phyloP scores from a whole-genome alignment of 495 filamentous ascomycete species.

The Pseudoneurospora amorphoporcata region DNA sequence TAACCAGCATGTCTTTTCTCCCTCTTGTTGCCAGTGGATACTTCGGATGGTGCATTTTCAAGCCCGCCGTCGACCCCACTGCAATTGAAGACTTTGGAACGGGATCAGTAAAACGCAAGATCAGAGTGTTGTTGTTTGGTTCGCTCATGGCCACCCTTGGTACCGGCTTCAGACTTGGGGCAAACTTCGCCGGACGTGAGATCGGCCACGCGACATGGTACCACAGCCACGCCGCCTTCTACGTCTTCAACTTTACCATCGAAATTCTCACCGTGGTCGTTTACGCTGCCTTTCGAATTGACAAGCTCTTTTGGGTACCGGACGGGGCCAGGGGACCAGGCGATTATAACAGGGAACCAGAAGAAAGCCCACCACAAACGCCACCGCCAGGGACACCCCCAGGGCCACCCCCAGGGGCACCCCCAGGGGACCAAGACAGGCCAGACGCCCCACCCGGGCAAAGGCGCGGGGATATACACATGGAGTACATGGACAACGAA shows the following conservation, averaged over 20 bases:
- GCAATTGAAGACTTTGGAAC: slow-evolving; percentile 56
- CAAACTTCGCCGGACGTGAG: slow-evolving; percentile 44
- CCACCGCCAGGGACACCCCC: too few relatives aligned
- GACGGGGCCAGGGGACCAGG: slow-evolving; percentile 29
- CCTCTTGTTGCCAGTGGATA: slow-evolving; percentile 25
- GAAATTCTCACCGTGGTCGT: slow-evolving; percentile 59
- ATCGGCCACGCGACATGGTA: slow-evolving; percentile 53
- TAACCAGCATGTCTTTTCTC: slow-evolving; percentile 59
- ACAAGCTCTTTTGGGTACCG: slow-evolving; percentile 62
- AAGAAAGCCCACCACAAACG: too few relatives aligned
- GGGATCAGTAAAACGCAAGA: slow-evolving; percentile 53
- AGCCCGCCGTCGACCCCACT: slow-evolving; percentile 13
- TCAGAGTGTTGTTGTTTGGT: slow-evolving; percentile 45
- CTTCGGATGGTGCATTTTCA: slow-evolving; percentile 35
- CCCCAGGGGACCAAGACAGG: neutral
- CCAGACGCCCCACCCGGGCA: neutral
- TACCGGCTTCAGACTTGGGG: slow-evolving; percentile 55
- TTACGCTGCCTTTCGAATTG: slow-evolving; percentile 55
- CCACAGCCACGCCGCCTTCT: slow-evolving; percentile 60
- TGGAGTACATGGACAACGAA: neutral
- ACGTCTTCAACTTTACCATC: slow-evolving; percentile 63
- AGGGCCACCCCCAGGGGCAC: too few relatives aligned
- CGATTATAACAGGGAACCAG: slow-evolving; percentile 14
- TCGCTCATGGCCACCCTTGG: slow-evolving; percentile 52
- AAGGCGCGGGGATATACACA: neutral